Conservation (phyloP, 345 rosid species). For the Clausena lansium region DNA sequence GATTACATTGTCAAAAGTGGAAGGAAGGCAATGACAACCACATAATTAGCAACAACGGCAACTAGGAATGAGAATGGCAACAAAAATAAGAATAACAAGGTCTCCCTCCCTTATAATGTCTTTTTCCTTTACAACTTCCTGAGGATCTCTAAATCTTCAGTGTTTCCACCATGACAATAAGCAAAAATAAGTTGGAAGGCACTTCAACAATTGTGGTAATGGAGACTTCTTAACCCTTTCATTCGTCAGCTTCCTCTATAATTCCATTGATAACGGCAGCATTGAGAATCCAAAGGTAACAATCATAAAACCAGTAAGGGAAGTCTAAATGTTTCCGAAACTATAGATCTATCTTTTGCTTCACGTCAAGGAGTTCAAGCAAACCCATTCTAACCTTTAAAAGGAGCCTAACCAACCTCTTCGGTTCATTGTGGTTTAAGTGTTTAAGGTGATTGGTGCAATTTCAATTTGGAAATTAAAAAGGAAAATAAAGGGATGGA, state of each 20-base stretch:
- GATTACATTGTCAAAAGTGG: not conserved
- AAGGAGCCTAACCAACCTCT: not conserved
- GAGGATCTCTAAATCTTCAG: not conserved
- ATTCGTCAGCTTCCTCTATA: not conserved
- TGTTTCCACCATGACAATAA: not conserved
- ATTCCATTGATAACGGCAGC: not conserved
- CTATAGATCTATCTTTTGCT: not conserved
- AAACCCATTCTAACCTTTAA: not conserved
- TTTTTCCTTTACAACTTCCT: not conserved
- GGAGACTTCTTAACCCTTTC: not conserved
- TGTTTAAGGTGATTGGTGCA: not conserved
- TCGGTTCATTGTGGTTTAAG: not conserved
- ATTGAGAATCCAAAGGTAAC: not conserved
- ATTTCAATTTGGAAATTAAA: not conserved
- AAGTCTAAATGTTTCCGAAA: not conserved
- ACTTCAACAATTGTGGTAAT: not conserved
- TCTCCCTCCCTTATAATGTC: not conserved
- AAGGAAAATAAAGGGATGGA: not conserved
- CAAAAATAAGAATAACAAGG: not conserved
- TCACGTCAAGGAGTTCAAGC: not conserved
- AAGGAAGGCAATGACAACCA: not conserved
- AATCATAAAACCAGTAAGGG: not conserved
- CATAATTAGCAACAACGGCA: not conserved
- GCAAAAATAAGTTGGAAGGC: not conserved
- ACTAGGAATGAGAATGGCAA: not conserved